phyloP scores from a whole-genome alignment of 2,329 filamentous ascomycete species.

The Alternaria hordeiaustralica region DNA sequence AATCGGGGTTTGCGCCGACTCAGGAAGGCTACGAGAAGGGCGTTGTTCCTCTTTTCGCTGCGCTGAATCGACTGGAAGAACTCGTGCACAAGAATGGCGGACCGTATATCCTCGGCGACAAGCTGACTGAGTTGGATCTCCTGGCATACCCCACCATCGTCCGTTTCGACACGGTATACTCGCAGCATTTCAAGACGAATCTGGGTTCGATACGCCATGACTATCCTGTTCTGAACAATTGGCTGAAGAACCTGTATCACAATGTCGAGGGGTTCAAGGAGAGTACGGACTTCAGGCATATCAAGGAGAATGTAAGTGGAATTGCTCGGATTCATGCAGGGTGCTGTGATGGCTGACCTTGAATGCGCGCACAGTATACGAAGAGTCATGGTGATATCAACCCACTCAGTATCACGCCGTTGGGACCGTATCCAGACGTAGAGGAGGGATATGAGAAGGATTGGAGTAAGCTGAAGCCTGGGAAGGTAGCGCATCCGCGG shows the following conservation, averaged over 20 bases:
- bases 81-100: constrained; percentile 56
- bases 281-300: constrained; percentile 70
- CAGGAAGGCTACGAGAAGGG: constrained; percentile 64
- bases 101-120: constrained; percentile 62
- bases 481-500: constrained; percentile 54
- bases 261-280: constrained; percentile 61
- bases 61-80: constrained; percentile 65
- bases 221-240: constrained; percentile 67
- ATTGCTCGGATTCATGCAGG: too few relatives aligned
- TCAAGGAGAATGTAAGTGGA: constrained; percentile 66
- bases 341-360: not conserved
- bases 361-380: constrained; percentile 53
- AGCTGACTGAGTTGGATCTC: constrained; percentile 66
- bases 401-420: constrained; percentile 66
- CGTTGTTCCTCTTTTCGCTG: constrained; percentile 63
- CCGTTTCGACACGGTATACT: constrained; percentile 67
- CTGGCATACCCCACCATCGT: constrained; percentile 64
- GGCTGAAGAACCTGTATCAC: constrained; percentile 67
- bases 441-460: constrained; percentile 60
- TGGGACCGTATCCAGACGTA: constrained; percentile 66
- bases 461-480: constrained; percentile 56
- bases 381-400: constrained; percentile 68
- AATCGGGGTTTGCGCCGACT: constrained; percentile 63
- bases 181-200: constrained; percentile 72
- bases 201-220: constrained; percentile 65